Evolutionary conservation across 1,139 yeast genomes (phyloP).

Genomic region (Spathaspora sp.): DNA sequence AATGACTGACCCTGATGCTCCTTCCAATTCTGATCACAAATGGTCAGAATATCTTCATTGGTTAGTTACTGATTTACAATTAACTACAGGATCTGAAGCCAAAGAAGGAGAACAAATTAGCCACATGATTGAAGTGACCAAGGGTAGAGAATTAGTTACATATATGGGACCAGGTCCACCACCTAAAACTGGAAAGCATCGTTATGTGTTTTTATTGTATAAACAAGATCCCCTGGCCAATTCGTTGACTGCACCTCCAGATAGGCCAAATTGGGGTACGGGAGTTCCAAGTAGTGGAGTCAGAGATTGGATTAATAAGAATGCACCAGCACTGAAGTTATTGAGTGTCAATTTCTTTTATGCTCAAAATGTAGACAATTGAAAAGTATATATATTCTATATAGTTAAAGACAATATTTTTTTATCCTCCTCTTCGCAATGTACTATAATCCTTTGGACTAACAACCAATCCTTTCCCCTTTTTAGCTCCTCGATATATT

Average conservation of each 20-base stretch:
- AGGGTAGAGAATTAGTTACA: slow-evolving; percentile 35
- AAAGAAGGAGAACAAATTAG: slow-evolving; percentile 27
- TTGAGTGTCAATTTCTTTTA: slow-evolving; percentile 78
- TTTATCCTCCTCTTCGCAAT: slow-evolving; percentile 15
- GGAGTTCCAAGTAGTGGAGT: slow-evolving; percentile 75
- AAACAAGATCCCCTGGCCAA: slow-evolving; percentile 53
- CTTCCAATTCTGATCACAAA: slow-evolving; percentile 73
- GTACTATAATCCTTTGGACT: slow-evolving; percentile 70
- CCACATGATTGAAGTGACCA: slow-evolving; percentile 36
- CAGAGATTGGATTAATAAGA: slow-evolving; percentile 64
- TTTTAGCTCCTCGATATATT: slow-evolving; percentile 84
- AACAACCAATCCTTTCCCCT: slow-evolving; percentile 89
- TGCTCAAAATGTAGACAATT: slow-evolving; percentile 61
- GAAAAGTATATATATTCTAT: slow-evolving; percentile 2
- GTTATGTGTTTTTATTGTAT: slow-evolving; percentile 74
- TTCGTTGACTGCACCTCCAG: slow-evolving; percentile 44
- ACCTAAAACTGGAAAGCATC: slow-evolving; percentile 74
- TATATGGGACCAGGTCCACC: slow-evolving; percentile 89
- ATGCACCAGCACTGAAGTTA: slow-evolving; percentile 59
- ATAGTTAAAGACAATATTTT: not conserved
- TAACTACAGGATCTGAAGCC: slow-evolving; percentile 29
- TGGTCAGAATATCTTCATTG: slow-evolving; percentile 90
- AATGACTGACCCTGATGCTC: slow-evolving; percentile 93
- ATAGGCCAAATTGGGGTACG: slow-evolving; percentile 85
- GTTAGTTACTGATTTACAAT: slow-evolving; percentile 62